Evolutionary conservation across 2,329 filamentous ascomycete genomes (phyloP).

Genomic region (Cladosporium sp.): DNA sequence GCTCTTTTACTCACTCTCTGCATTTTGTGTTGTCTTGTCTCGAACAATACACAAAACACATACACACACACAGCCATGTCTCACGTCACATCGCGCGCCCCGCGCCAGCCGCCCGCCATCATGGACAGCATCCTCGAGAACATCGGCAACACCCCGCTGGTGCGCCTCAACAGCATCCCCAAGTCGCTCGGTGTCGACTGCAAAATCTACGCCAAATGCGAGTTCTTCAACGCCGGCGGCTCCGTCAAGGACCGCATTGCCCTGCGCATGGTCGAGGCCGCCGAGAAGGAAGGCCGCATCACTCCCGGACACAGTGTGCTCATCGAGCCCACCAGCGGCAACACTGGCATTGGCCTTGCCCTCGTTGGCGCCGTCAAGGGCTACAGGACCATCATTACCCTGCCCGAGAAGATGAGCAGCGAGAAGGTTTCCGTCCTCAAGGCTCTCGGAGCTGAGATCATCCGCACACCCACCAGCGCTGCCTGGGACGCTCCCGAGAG

Average conservation of each 20-base stretch:
- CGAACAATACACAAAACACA: slow-evolving; percentile 1
- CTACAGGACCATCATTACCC: slow-evolving; percentile 97
- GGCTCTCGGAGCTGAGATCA: slow-evolving; percentile 93
- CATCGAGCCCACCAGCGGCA: slow-evolving; percentile 97
- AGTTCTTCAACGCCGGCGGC: slow-evolving; percentile 66
- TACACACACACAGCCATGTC: slow-evolving; percentile 28
- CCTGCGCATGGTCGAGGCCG: slow-evolving; percentile 94
- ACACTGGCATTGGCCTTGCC: slow-evolving; percentile 95
- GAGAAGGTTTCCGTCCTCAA: slow-evolving; percentile 96
- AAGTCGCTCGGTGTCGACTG: slow-evolving; percentile 86
- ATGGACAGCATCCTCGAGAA: slow-evolving; percentile 75
- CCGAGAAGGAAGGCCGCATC: slow-evolving; percentile 86
- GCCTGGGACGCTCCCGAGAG: slow-evolving; percentile 93
- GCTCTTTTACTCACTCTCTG: not conserved
- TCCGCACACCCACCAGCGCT: slow-evolving; percentile 92
- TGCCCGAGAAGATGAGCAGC: slow-evolving; percentile 98
- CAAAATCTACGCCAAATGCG: slow-evolving; percentile 41
- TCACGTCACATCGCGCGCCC: slow-evolving; percentile 44
- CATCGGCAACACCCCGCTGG: slow-evolving; percentile 94
- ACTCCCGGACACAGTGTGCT: slow-evolving; percentile 89
- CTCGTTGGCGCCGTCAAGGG: slow-evolving; percentile 94
- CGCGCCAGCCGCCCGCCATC: slow-evolving; percentile 54
- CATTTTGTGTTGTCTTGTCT: not conserved
- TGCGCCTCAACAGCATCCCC: slow-evolving; percentile 89
- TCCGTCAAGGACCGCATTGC: slow-evolving; percentile 92